Evolutionary conservation across 768 basidiomycete genomes (phyloP).

Genomic region (Termitomyces sp.): DNA sequence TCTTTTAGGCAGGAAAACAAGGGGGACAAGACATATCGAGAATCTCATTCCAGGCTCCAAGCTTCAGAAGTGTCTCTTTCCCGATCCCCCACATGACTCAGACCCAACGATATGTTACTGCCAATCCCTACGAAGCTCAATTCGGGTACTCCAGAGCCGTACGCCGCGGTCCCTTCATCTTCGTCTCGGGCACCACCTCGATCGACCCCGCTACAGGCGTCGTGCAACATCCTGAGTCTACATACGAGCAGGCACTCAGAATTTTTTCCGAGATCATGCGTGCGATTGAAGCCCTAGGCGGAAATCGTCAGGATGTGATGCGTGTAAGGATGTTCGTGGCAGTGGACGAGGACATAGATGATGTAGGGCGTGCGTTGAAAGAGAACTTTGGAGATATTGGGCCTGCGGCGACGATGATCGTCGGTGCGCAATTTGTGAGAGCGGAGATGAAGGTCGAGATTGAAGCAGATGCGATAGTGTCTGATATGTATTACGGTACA

Average conservation of each 20-base stretch:
- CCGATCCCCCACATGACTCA: slow-evolving; percentile 2
- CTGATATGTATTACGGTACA: slow-evolving; percentile 12
- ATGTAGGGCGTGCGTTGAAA: slow-evolving; percentile 38
- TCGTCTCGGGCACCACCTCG: slow-evolving; percentile 52
- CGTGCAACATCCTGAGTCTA: slow-evolving; percentile 40
- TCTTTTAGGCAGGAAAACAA: background rate
- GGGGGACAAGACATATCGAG: too few relatives aligned
- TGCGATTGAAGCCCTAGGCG: slow-evolving; percentile 42
- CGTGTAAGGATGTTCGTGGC: slow-evolving; percentile 51
- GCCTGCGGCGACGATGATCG: slow-evolving; percentile 53
- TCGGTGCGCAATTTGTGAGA: slow-evolving; percentile 44
- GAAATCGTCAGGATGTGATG: slow-evolving; percentile 39
- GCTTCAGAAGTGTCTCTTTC: background rate
- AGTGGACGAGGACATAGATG: slow-evolving; percentile 34
- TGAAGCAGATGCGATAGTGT: slow-evolving; percentile 47
- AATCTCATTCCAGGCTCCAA: too few relatives aligned
- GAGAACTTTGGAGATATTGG: slow-evolving; percentile 38
- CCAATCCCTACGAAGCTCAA: slow-evolving; percentile 47
- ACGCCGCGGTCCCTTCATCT: slow-evolving; percentile 49
- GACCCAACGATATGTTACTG: slow-evolving; percentile 26
- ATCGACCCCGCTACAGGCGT: slow-evolving; percentile 37
- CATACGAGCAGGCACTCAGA: slow-evolving; percentile 40
- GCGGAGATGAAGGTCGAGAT: slow-evolving; percentile 53
- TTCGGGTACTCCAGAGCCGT: slow-evolving; percentile 54
- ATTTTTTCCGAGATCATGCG: slow-evolving; percentile 43